Base-by-base conservation (phyloP, 495 filamentous ascomycete species). In the Hypoxylon rickii region DNA sequence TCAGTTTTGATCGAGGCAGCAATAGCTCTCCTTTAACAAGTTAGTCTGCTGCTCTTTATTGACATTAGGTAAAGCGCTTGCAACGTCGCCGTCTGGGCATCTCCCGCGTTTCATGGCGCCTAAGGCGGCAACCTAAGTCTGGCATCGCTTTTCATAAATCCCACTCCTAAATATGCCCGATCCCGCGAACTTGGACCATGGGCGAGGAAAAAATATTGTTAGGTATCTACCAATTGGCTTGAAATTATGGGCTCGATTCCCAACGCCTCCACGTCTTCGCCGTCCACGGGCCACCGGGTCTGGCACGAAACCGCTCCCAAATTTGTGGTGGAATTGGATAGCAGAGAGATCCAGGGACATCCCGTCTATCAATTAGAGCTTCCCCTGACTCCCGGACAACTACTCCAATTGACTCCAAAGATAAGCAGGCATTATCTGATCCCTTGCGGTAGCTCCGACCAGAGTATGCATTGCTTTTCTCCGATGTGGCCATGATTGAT, bases 401-500 rank as follows among this genome's bases (percentile, higher is more conserved):
- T 33, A 38, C 44, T 47, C 55, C 60, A 63, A 54, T 63, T 46
- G 49, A 63, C 13, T 40, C 48, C 26, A 46, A 39, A 59, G 53
- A 58, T 63, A 63, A 54, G 50, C 49, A 58, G 24, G n/a, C 17
- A 42, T 33, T 41, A 20, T 20, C 40, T 38, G 48, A 54, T 48
- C 44, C 48, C 44, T 59, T 40, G 43, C 52, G 36, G 33, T 62
- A 33, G 52, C 38, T 51, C 45, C 41, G 58, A 55, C 58, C 58
- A 50, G 58, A 43, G 22, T 48, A 54, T 55, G 60, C 49, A 38
- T 24, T 58, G 49, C 39, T 54, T 63, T 63, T 63, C 60, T 58
- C 60, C 60, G 60, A 63, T 54, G 48, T 58, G 59, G 32, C 39
- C 48, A 57, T 44, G 44, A 15, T 44, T 50, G 34, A 57, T 44